Evolutionary conservation across 163 green algal genomes (phyloP).

Genomic region (Chlamydomonas reinhardtii): DNA sequence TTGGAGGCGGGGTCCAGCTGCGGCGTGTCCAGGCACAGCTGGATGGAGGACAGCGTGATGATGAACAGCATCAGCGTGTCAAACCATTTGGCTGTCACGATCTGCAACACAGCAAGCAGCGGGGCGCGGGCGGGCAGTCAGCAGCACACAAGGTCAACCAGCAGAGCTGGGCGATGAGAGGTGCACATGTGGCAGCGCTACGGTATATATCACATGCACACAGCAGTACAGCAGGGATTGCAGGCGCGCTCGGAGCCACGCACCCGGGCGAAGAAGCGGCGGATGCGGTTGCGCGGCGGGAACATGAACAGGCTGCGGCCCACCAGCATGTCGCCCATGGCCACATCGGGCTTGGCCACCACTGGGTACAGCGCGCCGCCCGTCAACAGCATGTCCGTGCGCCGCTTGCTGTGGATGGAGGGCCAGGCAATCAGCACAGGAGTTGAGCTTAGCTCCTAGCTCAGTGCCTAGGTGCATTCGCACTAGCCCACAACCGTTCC

Average conservation of each 20-base stretch:
- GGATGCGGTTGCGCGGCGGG: neutral
- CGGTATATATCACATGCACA: too few relatives aligned
- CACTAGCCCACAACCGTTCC: too few relatives aligned
- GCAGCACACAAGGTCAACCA: too few relatives aligned
- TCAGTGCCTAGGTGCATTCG: too few relatives aligned
- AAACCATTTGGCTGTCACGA: neutral
- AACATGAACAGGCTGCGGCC: neutral
- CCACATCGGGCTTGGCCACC: neutral
- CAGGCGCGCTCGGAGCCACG: neutral
- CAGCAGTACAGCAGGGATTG: too few relatives aligned
- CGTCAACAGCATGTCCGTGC: neutral
- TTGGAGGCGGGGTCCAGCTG: slow-evolving; percentile 1
- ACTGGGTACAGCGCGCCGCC: neutral
- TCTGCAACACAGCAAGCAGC: neutral
- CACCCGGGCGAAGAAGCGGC: neutral
- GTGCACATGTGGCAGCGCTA: too few relatives aligned
- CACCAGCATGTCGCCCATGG: neutral
- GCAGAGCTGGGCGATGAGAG: too few relatives aligned
- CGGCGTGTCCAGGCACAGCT: slow-evolving; percentile 13
- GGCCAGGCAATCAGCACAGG: too few relatives aligned
- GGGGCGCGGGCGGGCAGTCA: neutral
- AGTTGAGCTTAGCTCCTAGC: too few relatives aligned
- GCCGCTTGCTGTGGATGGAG: neutral
- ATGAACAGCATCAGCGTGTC: neutral
- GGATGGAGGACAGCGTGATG: slow-evolving; percentile 26